Conservation (phyloP, 2,329 filamentous ascomycete genomes). For the Botryosphaeria dothidea region DNA sequence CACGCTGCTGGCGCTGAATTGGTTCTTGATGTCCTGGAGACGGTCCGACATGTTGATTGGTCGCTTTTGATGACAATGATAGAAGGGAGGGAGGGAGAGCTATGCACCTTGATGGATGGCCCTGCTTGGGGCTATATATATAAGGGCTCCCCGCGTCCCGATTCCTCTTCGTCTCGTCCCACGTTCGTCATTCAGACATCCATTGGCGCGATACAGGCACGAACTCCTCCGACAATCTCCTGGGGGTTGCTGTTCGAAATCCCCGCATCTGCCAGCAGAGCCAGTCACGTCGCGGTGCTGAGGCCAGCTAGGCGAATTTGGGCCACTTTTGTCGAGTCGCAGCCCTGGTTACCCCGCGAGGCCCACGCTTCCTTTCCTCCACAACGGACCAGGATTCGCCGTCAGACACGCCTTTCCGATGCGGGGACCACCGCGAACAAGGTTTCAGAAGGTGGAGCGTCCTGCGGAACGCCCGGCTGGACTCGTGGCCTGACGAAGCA, state of each 20-base stretch:
- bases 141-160: not conserved
- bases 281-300: not conserved
- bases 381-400: not conserved
- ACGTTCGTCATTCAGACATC: not conserved
- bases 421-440: not conserved
- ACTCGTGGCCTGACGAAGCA: not conserved
- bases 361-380: not conserved
- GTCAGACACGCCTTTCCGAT: not conserved
- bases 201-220: conserved; percentile 3
- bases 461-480: not conserved
- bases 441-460: not conserved
- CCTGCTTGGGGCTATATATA: not conserved
- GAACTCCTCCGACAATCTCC: not conserved
- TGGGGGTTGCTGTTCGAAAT: not conserved
- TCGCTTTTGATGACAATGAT: not conserved
- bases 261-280: not conserved
- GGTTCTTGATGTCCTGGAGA: conserved; percentile 3
- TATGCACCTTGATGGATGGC: conserved; percentile 3
- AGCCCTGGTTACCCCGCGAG: conserved; percentile 4
- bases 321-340: not conserved
- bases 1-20: conserved; percentile 21
- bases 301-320: not conserved
- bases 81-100: not conserved
- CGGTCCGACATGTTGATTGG: conserved; percentile 14
- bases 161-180: not conserved